Evolutionary conservation across 129 eudicot species (phyloP).

Genomic region (Saussurea involucrata): DNA sequence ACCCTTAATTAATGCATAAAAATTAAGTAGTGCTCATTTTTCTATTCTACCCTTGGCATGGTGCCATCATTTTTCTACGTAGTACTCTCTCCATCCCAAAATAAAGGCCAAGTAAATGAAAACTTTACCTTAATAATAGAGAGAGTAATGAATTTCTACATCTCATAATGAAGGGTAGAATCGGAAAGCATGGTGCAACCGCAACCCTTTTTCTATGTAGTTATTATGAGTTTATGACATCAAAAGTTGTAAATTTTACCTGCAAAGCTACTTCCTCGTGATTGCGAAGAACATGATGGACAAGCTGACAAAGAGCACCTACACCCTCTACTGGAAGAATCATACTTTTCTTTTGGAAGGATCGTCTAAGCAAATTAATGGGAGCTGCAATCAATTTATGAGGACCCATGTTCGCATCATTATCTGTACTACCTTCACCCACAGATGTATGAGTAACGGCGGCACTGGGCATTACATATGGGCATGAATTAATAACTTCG

Average conservation of each 20-base stretch:
- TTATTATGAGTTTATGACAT: background rate
- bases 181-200: background rate
- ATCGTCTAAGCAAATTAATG: slow-evolving; percentile 48
- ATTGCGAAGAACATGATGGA: slow-evolving; percentile 63
- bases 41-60: background rate
- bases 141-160: background rate
- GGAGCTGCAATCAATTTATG: slow-evolving; percentile 55
- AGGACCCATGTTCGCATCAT: slow-evolving; percentile 44
- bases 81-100: background rate
- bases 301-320: slow-evolving; percentile 65
- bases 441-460: slow-evolving; percentile 38
- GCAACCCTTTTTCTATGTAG: background rate
- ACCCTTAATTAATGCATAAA: too few relatives aligned
- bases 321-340: slow-evolving; percentile 94
- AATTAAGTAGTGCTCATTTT: too few relatives aligned
- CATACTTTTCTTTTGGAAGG: slow-evolving; percentile 63
- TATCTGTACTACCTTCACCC: slow-evolving; percentile 25
- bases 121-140: background rate
- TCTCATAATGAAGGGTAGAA: background rate
- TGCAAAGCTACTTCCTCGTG: slow-evolving; percentile 86
- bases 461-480: slow-evolving; percentile 70
- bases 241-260: slow-evolving; percentile 32
- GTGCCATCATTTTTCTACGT: too few relatives aligned
- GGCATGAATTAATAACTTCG: slow-evolving; percentile 75
- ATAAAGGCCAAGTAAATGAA: background rate